A percentile compares a stretch with the other conserved stretches of the same genome.
phyloP scores from a whole-genome alignment of 352 stramenopile genomes.

The Sclerospora graminicola region DNA sequence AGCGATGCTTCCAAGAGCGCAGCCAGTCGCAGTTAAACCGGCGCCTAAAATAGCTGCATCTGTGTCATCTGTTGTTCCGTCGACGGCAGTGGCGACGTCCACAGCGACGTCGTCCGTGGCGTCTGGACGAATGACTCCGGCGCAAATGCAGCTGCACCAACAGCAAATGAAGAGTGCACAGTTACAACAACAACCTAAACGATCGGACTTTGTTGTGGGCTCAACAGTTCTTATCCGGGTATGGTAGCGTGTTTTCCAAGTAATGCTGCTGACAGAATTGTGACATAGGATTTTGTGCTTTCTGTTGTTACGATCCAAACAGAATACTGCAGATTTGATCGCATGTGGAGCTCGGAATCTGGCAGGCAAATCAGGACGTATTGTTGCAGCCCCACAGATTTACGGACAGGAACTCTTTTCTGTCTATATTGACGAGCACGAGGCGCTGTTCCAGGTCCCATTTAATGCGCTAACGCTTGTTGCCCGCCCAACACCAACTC shows the following conservation, averaged over 20 bases:
- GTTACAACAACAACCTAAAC: slow-evolving; percentile 23
- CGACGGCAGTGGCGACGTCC: slow-evolving; percentile 12
- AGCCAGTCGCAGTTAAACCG: slow-evolving; percentile 20
- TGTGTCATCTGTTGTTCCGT: slow-evolving; percentile 16
- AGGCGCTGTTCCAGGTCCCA: slow-evolving; percentile 71
- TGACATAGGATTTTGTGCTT: background rate
- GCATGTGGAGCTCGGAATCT: slow-evolving; percentile 66
- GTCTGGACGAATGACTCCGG: slow-evolving; percentile 14
- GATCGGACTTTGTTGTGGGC: slow-evolving; percentile 56
- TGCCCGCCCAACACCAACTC: slow-evolving; percentile 23
- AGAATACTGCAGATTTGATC: slow-evolving; percentile 66
- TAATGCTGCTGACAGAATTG: background rate
- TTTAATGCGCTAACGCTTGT: slow-evolving; percentile 67
- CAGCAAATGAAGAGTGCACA: slow-evolving; percentile 27
- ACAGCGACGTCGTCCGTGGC: slow-evolving; percentile 10
- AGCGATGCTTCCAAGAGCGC: slow-evolving; percentile 20
- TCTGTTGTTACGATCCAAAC: background rate
- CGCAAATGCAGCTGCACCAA: slow-evolving; percentile 25
- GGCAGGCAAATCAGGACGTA: slow-evolving; percentile 59
- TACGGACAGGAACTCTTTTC: slow-evolving; percentile 76
- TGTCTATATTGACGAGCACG: slow-evolving; percentile 76
- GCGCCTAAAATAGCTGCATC: slow-evolving; percentile 17
- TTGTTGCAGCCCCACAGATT: slow-evolving; percentile 62
- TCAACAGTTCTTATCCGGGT: slow-evolving; percentile 63
- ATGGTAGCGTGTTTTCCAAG: slow-evolving; percentile 1